Evolutionary conservation across 2,329 filamentous ascomycete species (phyloP), one percentile per base, ranked within the genome.

Genomic region (Shiraia sp.): DNA sequence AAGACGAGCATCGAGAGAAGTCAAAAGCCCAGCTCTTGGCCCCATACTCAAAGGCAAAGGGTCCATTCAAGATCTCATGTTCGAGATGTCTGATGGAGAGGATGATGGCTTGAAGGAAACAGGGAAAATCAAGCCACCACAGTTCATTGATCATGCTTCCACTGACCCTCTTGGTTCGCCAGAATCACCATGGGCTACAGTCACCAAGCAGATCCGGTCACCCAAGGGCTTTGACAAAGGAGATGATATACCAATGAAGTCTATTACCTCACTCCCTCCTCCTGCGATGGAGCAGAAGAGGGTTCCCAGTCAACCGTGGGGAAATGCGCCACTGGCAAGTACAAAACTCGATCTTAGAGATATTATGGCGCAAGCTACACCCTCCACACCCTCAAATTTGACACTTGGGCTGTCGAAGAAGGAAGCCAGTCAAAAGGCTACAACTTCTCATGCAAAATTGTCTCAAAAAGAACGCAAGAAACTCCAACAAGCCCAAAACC

Each of bases 401-500:
- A 79, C 78, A 1, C 54, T 79, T 23, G 78, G 72, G 0, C 70
- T 82, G 36, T 75, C 75, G 6, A 69, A 67, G 16, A 70, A 75
- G 36, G 69, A 72, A 44, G 70, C 50, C 34, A 63, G 62, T 23
- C 59, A 61, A 55, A 68, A 65, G 27, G 59, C 53, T 39, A 68
- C 58, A 57, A 60, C 57, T 61, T 46, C 72, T 17, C 66, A 73
- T 26, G 69, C 73, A 0, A 96, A 88, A 64, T 71, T 95, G 53
- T 96, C 91, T 0, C 93, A 97, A 57, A 95, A 93, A 62, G 91
- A 96, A 66, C 84, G 90, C 15, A 97, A 96, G 72, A 88, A 55
- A 31, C 47, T 59, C 10, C 60, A 65, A 58, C 52, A 73, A 67
- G 59, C 59, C 13, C 66, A 70, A 39, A 68, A 72, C 41, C 51